Percentiles rank a stretch among this genome's conserved stretches.
Conservation (phyloP, 108 stramenopile species). For the Fragilaria radians region DNA sequence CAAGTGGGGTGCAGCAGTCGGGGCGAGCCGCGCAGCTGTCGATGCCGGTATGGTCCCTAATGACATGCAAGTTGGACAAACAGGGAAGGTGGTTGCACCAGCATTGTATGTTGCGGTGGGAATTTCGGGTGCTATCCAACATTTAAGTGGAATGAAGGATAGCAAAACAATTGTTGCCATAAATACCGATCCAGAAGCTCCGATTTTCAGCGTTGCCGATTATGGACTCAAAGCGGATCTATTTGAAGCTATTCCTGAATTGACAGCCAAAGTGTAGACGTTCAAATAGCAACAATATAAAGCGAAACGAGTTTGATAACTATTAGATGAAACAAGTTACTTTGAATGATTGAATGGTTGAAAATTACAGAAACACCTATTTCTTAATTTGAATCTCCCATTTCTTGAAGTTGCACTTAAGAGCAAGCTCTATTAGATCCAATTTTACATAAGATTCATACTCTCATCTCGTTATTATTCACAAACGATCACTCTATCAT, state of each 20-base stretch:
- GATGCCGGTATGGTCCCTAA: constrained; percentile 98
- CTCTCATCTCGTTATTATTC: no score
- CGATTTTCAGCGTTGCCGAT: constrained; percentile 98
- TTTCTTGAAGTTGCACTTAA: no score
- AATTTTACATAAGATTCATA: no score
- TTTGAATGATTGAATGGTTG: no score
- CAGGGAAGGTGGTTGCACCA: constrained; percentile 97
- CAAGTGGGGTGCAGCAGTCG: constrained; percentile 88
- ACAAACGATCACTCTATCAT: no score
- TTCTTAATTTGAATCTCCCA: no score
- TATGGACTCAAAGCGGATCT: constrained; percentile 95
- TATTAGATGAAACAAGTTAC: no score
- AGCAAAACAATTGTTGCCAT: constrained; percentile 98
- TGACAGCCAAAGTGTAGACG: constrained; percentile 79
- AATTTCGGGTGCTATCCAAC: constrained; percentile 99
- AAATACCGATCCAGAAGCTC: constrained; percentile 99
- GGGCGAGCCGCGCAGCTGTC: constrained; percentile 93
- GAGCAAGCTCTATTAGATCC: no score
- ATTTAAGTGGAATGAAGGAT: constrained; percentile 99
- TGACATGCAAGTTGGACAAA: constrained; percentile 99
- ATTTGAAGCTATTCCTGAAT: constrained; percentile 95
- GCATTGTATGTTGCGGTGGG: constrained; percentile 91
- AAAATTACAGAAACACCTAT: no score
- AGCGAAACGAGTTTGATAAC: no score
- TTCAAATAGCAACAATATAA: no score